Percentiles rank a stretch among this genome's conserved stretches.
Conservation (phyloP, 257 asterid species). For the Catharanthus roseus region DNA sequence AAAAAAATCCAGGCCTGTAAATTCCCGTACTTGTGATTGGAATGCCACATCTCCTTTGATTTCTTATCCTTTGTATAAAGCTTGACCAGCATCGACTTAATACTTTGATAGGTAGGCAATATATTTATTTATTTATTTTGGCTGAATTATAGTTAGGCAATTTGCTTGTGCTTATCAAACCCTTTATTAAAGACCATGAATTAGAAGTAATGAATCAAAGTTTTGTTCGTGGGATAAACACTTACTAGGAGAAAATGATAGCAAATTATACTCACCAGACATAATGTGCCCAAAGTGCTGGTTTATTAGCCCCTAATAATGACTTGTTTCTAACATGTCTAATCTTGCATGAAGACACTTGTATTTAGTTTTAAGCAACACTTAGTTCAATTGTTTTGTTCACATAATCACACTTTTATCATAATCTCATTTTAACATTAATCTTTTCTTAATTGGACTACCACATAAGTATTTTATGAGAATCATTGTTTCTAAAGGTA, state of each 20-base stretch:
- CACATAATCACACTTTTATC: background rate
- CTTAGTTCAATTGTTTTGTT: background rate
- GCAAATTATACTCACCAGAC: conserved; percentile 11
- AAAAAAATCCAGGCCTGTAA: no score
- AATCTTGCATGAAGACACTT: background rate
- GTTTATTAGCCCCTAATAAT: conserved; percentile 7
- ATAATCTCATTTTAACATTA: no score
- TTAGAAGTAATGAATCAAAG: background rate
- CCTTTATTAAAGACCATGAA: background rate
- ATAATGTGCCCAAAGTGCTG: conserved; percentile 14
- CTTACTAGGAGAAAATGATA: background rate
- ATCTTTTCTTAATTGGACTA: background rate
- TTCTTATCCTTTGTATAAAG: no score
- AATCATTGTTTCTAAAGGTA: background rate
- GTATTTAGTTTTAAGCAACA: background rate
- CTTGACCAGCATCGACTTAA: no score
- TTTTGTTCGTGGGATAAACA: background rate
- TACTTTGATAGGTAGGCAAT: no score
- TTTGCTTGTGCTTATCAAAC: no score
- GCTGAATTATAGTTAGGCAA: no score
- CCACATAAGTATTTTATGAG: background rate
- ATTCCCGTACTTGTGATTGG: no score
- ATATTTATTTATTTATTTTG: no score
- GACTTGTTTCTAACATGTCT: conserved; percentile 6
- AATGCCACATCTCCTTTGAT: no score